Percentiles rank a stretch among this genome's conserved stretches.
Conservation (phyloP, 1,284 basidiomycete species). For the Singerocomus rubriflavus region DNA sequence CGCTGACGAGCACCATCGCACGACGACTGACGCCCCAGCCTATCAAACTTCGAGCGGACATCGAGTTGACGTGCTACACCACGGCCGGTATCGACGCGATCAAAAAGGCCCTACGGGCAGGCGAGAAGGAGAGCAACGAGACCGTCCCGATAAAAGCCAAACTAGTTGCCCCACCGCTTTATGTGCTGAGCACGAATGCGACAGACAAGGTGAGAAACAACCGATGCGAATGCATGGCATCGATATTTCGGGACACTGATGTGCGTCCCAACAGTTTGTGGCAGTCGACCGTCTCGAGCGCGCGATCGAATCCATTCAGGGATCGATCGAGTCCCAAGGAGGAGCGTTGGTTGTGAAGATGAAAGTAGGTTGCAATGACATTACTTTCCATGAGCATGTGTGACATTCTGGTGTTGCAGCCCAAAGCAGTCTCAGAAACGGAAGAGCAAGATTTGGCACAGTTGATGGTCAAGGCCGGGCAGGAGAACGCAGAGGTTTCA, state of each 20-base stretch:
- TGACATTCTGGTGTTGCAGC: constrained; percentile 43
- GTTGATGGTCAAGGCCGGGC: constrained; percentile 89
- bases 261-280: constrained; percentile 50
- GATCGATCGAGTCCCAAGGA: constrained; percentile 79
- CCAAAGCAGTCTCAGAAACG: constrained; percentile 95
- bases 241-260: not conserved
- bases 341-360: constrained; percentile 93
- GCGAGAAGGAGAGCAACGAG: constrained; percentile 85
- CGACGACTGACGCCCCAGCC: constrained; percentile 96
- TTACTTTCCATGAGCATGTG: no score
- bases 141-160: constrained; percentile 97
- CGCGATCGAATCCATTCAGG: constrained; percentile 88
- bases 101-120: constrained; percentile 86
- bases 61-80: constrained; percentile 96
- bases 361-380: constrained; percentile 59
- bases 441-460: constrained; percentile 94
- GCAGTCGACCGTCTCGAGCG: constrained; percentile 93
- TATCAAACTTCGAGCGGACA: constrained; percentile 97
- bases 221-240: not conserved
- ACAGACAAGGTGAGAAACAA: constrained; percentile 78
- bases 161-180: constrained; percentile 93
- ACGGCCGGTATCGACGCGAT: constrained; percentile 98
- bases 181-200: constrained; percentile 93
- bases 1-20: constrained; percentile 87
- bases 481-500: constrained; percentile 92